phyloP scores from a whole-genome alignment of 108 stramenopile species.

The Discostella stelligeroides region DNA sequence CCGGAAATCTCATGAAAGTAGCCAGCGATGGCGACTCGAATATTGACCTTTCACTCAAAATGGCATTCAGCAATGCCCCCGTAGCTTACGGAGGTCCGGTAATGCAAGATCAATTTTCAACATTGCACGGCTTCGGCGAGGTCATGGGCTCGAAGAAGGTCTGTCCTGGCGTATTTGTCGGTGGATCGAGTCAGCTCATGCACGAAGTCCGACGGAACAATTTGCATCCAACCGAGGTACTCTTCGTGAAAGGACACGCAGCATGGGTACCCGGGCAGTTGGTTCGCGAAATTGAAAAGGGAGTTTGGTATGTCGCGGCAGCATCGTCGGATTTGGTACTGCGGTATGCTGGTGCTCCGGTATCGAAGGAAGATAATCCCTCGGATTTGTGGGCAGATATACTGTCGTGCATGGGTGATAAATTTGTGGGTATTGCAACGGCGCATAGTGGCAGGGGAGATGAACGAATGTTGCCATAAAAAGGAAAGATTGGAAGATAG shows the following conservation, averaged over 20 bases:
- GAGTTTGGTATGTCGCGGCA: slow-evolving; percentile 84
- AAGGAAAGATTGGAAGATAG: too few relatives aligned
- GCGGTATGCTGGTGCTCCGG: slow-evolving; percentile 82
- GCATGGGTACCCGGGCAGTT: slow-evolving; percentile 89
- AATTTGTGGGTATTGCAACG: slow-evolving; percentile 69
- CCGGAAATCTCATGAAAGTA: slow-evolving; percentile 70
- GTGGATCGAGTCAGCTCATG: slow-evolving; percentile 84
- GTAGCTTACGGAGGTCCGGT: slow-evolving; percentile 90
- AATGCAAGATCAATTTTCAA: slow-evolving; percentile 77
- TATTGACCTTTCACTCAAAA: slow-evolving; percentile 76
- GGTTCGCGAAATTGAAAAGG: slow-evolving; percentile 79
- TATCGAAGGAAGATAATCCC: slow-evolving; percentile 68
- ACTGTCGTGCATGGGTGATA: slow-evolving; percentile 80
- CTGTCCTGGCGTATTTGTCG: slow-evolving; percentile 84
- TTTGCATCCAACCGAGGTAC: slow-evolving; percentile 63
- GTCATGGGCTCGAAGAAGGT: slow-evolving; percentile 83
- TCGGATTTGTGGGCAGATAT: slow-evolving; percentile 85
- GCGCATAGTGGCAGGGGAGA: slow-evolving; percentile 71
- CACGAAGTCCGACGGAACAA: slow-evolving; percentile 70
- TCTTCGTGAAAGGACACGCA: slow-evolving; percentile 89
- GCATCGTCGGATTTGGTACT: slow-evolving; percentile 76
- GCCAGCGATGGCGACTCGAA: slow-evolving; percentile 64
- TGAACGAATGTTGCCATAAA: slow-evolving; percentile 65
- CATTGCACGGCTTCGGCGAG: slow-evolving; percentile 82
- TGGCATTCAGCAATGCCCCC: slow-evolving; percentile 71